Evolutionary conservation across 345 rosid species (phyloP).

Genomic region (Syzygium aqueum): DNA sequence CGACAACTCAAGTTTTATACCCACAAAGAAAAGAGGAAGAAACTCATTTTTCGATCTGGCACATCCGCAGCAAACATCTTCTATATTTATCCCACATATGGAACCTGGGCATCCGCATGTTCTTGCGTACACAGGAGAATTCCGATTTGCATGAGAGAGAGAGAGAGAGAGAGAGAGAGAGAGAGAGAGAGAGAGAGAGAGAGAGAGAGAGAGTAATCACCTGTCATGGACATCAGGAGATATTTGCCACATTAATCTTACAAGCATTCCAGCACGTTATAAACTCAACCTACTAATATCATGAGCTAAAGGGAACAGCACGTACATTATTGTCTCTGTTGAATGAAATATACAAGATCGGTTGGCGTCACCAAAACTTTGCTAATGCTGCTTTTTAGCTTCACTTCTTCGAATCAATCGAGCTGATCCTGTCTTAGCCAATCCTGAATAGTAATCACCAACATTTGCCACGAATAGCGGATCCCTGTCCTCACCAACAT

Average conservation of each 20-base stretch:
- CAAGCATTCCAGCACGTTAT: background rate
- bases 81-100: background rate
- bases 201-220: background rate
- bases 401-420: constrained; percentile 47
- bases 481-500: constrained; percentile 38
- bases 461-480: constrained; percentile 92
- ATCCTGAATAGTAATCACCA: constrained; percentile 66
- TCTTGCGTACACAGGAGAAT: background rate
- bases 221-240: background rate
- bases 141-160: background rate
- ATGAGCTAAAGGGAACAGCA: background rate
- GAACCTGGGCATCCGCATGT: background rate
- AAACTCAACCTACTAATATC: background rate
- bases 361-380: background rate
- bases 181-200: background rate
- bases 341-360: background rate
- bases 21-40: background rate
- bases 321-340: background rate
- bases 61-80: background rate
- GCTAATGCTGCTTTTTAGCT: constrained; percentile 3
- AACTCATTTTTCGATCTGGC: background rate
- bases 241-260: background rate
- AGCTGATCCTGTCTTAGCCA: constrained; percentile 50
- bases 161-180: background rate
- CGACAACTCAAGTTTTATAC: background rate